phyloP scores from a whole-genome alignment of 208 protist species.

The Entamoeba dispar region DNA sequence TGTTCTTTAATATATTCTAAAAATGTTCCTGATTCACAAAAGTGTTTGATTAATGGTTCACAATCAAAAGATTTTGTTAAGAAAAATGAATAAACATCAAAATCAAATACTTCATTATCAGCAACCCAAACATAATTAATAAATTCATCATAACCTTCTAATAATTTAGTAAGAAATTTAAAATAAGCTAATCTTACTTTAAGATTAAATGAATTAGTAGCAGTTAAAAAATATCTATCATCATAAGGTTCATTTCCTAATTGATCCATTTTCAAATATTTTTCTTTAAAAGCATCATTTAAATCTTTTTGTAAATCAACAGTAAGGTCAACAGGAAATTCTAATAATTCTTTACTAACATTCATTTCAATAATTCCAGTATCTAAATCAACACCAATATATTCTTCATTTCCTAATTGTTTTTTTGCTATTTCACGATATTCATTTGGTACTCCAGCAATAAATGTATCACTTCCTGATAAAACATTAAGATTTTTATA shows the following conservation, averaged over 20 bases:
- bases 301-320: neutral
- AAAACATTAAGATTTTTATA: neutral
- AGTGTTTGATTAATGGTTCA: neutral
- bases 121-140: neutral
- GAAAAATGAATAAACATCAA: neutral
- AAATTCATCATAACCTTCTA: neutral
- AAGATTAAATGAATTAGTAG: neutral
- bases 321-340: neutral
- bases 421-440: neutral
- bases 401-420: neutral
- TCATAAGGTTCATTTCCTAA: neutral
- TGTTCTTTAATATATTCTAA: neutral
- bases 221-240: neutral
- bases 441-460: neutral
- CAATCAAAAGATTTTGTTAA: neutral
- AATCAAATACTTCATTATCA: neutral
- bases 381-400: neutral
- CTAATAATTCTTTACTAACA: neutral
- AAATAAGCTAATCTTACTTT: neutral
- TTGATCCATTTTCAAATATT: neutral
- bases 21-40: neutral
- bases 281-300: neutral
- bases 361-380: neutral
- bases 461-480: neutral
- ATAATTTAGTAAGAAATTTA: neutral